A percentile compares a stretch with the other conserved stretches of the same genome.
Evolutionary conservation across 2,329 filamentous ascomycete species (phyloP).

Genomic region (Epichloe sibirici): DNA sequence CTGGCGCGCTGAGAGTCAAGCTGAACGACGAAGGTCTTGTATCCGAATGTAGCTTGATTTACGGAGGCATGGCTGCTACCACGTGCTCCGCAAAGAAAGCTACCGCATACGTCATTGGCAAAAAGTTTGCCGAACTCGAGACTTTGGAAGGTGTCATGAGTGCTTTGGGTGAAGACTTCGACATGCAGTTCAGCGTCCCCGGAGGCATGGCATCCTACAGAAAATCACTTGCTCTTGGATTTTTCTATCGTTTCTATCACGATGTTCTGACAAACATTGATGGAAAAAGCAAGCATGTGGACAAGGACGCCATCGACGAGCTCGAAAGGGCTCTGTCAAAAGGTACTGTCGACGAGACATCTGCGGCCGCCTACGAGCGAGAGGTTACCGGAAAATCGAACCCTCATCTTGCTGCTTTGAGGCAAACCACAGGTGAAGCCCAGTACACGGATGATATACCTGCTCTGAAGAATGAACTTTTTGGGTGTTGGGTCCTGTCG

Average conservation of each 20-base stretch:
- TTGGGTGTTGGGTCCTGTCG: slow-evolving; percentile 78
- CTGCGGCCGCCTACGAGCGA: slow-evolving; percentile 66
- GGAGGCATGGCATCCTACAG: slow-evolving; percentile 97
- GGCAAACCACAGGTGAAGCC: slow-evolving; percentile 87
- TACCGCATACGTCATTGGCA: slow-evolving; percentile 61
- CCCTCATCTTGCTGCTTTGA: slow-evolving; percentile 79
- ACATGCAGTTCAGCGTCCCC: slow-evolving; percentile 79
- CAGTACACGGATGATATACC: slow-evolving; percentile 97
- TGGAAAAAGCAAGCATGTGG: slow-evolving; percentile 34
- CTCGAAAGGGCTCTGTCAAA: slow-evolving; percentile 75
- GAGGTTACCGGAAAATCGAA: slow-evolving; percentile 76
- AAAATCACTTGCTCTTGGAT: slow-evolving; percentile 77
- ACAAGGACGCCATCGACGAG: slow-evolving; percentile 67
- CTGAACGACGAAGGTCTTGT: slow-evolving; percentile 60
- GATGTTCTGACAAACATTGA: slow-evolving; percentile 60
- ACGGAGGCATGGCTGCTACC: slow-evolving; percentile 88
- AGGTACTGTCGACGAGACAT: slow-evolving; percentile 65
- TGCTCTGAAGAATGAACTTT: slow-evolving; percentile 72
- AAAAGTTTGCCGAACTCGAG: slow-evolving; percentile 64
- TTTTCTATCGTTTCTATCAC: slow-evolving; percentile 97
- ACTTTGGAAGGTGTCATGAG: slow-evolving; percentile 86
- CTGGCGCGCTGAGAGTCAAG: slow-evolving; percentile 66
- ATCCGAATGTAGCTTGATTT: slow-evolving; percentile 66
- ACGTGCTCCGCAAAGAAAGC: slow-evolving; percentile 80
- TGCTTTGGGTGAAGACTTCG: slow-evolving; percentile 79